phyloP scores from a whole-genome alignment of 305 asterid genomes.

The Salvia sclarea region DNA sequence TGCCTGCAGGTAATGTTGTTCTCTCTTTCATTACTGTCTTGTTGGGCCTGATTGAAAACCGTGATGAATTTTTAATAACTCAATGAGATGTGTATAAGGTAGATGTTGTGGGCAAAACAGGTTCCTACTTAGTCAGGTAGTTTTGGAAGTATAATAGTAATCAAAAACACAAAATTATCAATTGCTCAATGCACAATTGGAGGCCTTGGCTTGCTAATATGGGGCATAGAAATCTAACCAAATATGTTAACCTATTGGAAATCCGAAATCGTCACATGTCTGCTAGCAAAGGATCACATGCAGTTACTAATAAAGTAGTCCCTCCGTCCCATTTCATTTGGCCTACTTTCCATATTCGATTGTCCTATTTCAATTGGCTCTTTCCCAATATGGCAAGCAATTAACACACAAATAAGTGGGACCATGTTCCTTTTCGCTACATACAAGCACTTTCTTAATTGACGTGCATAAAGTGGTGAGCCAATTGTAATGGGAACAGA shows the following conservation, averaged over 20 bases:
- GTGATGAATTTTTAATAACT: background rate
- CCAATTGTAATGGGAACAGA: no score
- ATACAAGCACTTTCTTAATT: no score
- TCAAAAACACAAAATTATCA: background rate
- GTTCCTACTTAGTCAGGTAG: background rate
- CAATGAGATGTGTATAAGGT: background rate
- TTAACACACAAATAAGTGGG: no score
- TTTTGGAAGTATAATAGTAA: background rate
- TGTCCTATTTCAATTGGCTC: no score
- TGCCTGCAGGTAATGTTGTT: constrained; percentile 77
- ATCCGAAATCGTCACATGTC: background rate
- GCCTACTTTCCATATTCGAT: no score
- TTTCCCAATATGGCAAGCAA: no score
- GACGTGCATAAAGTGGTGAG: no score
- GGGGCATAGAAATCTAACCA: background rate
- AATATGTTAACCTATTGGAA: background rate
- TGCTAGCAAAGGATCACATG: background rate
- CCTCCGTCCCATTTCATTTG: no score
- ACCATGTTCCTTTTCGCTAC: no score
- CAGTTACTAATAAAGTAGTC: no score
- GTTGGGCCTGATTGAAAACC: constrained; percentile 9
- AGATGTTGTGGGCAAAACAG: background rate
- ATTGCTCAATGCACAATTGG: background rate
- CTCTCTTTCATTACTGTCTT: constrained; percentile 16
- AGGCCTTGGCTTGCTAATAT: background rate